Conservation (phyloP, 768 basidiomycete genomes). For the Antrodiella citrinella region DNA sequence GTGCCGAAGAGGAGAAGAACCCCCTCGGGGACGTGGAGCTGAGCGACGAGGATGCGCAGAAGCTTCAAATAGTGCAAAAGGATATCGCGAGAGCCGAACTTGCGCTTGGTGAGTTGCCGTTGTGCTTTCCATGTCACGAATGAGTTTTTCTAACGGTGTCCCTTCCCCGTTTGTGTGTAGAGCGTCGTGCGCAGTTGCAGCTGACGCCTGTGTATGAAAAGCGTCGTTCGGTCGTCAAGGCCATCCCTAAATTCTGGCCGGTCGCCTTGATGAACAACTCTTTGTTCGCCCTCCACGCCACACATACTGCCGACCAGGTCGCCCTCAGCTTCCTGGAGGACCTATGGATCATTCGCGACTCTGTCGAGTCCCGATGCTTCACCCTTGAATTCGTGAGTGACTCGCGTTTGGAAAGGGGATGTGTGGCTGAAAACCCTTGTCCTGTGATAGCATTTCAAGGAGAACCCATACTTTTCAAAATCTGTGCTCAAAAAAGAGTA, state of each 20-base stretch:
- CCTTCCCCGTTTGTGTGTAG: slow-evolving; percentile 27
- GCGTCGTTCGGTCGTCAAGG: slow-evolving; percentile 57
- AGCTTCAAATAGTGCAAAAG: slow-evolving; percentile 57
- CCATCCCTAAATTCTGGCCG: slow-evolving; percentile 79
- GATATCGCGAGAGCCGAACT: slow-evolving; percentile 67
- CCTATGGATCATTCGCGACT: slow-evolving; percentile 72
- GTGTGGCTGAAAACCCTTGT: no score
- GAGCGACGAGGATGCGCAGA: slow-evolving; percentile 62
- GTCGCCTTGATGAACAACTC: slow-evolving; percentile 71
- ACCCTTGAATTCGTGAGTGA: slow-evolving; percentile 81
- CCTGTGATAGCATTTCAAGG: slow-evolving; percentile 63
- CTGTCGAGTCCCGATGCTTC: slow-evolving; percentile 70
- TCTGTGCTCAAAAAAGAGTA: slow-evolving; percentile 75
- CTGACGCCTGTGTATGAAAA: slow-evolving; percentile 59
- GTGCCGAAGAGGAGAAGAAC: slow-evolving; percentile 63
- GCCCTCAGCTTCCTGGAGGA: slow-evolving; percentile 83
- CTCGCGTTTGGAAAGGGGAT: no score
- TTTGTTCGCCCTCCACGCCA: slow-evolving; percentile 53
- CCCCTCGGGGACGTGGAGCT: slow-evolving; percentile 61
- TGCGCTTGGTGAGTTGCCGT: slow-evolving; percentile 50
- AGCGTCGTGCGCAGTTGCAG: slow-evolving; percentile 52
- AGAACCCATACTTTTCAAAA: slow-evolving; percentile 79
- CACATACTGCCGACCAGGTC: slow-evolving; percentile 69
- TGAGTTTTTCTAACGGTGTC: not conserved
- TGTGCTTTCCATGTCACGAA: not conserved